Conservation (phyloP, 2,329 filamentous ascomycete genomes). For the Stagonosporopsis chrysanthemi region DNA sequence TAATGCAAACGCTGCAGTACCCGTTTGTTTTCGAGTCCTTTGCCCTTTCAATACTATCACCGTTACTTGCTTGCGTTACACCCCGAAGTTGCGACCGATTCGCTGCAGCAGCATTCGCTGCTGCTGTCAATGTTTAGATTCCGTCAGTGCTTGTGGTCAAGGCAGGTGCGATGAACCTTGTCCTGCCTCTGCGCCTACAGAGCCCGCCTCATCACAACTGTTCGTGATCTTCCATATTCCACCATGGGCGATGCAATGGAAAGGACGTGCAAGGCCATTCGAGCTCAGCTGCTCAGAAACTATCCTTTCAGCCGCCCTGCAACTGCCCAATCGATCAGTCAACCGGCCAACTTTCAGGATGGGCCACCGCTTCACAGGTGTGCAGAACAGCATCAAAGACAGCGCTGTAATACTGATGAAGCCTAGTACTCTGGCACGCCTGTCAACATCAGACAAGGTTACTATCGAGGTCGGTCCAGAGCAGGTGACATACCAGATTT, state of each 20-base stretch:
- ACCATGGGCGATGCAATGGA: neutral
- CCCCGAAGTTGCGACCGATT: slow-evolving; percentile 1
- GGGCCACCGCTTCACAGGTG: slow-evolving; percentile 14
- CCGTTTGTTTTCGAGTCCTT: neutral
- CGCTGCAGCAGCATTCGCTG: too few species aligned
- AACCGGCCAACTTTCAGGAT: neutral
- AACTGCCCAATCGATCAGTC: slow-evolving; percentile 3
- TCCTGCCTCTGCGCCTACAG: neutral
- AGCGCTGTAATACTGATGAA: neutral
- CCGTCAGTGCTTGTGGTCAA: neutral
- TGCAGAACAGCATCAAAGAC: neutral
- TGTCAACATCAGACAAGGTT: slow-evolving; percentile 1
- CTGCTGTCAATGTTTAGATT: neutral
- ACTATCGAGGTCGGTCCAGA: slow-evolving; percentile 20
- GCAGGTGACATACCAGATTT: slow-evolving; percentile 11
- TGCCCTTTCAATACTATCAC: neutral
- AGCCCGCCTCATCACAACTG: neutral
- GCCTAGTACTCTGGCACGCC: slow-evolving; percentile 2
- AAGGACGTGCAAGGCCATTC: slow-evolving; percentile 2
- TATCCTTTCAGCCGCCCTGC: slow-evolving; percentile 3
- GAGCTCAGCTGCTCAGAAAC: slow-evolving; percentile 6
- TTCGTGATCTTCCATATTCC: neutral
- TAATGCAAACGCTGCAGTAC: slow-evolving; percentile 8
- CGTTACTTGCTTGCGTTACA: neutral
- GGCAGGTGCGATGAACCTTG: neutral